Evolutionary conservation across 352 stramenopile species (phyloP).

Genomic region (Globisporangium cystogenes): DNA sequence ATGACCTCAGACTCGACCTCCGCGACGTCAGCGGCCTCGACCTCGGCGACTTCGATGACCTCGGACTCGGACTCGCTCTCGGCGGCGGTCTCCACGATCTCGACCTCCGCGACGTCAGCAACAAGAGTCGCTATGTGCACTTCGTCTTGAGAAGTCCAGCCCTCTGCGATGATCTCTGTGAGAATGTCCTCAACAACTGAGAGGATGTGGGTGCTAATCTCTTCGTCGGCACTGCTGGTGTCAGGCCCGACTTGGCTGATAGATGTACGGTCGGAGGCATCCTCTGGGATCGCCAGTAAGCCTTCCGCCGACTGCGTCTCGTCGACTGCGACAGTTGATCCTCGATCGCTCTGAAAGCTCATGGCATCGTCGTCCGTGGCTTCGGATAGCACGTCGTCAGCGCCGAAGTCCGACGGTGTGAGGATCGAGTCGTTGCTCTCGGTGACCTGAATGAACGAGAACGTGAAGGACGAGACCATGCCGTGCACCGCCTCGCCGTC

Average conservation of each 20-base stretch:
- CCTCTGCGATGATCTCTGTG: slow-evolving; percentile 6
- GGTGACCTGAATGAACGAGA: slow-evolving; percentile 68
- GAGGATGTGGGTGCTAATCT: neutral
- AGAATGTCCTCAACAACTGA: neutral
- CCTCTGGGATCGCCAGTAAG: slow-evolving; percentile 25
- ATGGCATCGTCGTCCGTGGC: slow-evolving; percentile 3
- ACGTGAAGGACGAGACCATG: slow-evolving; percentile 56
- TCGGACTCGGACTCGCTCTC: neutral
- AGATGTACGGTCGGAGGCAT: slow-evolving; percentile 11
- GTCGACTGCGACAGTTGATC: slow-evolving; percentile 9
- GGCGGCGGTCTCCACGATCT: neutral
- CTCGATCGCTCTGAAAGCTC: slow-evolving; percentile 1
- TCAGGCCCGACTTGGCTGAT: slow-evolving; percentile 2
- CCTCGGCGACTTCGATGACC: neutral
- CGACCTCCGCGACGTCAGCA: neutral
- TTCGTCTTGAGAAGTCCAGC: no score
- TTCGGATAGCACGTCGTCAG: slow-evolving; percentile 5
- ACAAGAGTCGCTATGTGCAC: neutral
- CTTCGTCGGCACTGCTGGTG: neutral
- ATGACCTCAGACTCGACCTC: no score
- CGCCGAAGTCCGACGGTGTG: slow-evolving; percentile 6
- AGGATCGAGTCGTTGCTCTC: slow-evolving; percentile 25
- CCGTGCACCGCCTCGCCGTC: slow-evolving; percentile 52
- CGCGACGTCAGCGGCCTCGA: neutral
- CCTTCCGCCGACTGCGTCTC: slow-evolving; percentile 19